Conservation (phyloP, 2,329 filamentous ascomycete species). For the Aspergillus transmontanensis region DNA sequence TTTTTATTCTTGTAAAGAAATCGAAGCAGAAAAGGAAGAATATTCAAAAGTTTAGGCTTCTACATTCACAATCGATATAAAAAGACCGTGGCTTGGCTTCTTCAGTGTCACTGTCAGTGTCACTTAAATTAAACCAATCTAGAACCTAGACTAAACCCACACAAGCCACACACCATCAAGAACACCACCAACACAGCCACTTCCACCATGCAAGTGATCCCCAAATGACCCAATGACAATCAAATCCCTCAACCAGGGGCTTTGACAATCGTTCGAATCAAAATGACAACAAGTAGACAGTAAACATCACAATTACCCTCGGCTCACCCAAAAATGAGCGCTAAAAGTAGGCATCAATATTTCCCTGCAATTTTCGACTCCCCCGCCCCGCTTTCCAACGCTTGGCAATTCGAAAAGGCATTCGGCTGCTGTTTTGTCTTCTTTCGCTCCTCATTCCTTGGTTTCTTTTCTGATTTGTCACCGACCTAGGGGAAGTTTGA, state of each 20-base stretch:
- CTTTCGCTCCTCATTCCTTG: neutral
- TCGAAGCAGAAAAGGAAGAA: neutral
- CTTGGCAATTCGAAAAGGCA: neutral
- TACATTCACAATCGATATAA: neutral
- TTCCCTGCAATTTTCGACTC: neutral
- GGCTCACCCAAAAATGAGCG: neutral
- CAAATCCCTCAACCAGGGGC: neutral
- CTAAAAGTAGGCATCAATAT: conserved; percentile 6
- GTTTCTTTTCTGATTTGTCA: neutral
- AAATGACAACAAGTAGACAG: neutral
- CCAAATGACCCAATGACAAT: neutral
- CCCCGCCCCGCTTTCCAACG: neutral
- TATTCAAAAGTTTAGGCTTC: neutral
- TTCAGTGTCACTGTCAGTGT: neutral
- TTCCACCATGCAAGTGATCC: neutral
- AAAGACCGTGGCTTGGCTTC: neutral
- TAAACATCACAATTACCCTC: neutral
- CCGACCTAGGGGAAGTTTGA: neutral
- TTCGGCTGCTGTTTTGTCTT: neutral
- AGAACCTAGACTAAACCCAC: too few relatives aligned
- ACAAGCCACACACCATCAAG: too few relatives aligned
- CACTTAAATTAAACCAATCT: too few relatives aligned
- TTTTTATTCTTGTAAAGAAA: too few relatives aligned
- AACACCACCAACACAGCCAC: neutral
- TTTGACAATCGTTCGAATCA: neutral